A percentile compares a stretch with the other conserved stretches of the same genome.
Evolutionary conservation across 225 moss, liverwort and hornwort species (phyloP).

Genomic region (Marchantia polymorpha): DNA sequence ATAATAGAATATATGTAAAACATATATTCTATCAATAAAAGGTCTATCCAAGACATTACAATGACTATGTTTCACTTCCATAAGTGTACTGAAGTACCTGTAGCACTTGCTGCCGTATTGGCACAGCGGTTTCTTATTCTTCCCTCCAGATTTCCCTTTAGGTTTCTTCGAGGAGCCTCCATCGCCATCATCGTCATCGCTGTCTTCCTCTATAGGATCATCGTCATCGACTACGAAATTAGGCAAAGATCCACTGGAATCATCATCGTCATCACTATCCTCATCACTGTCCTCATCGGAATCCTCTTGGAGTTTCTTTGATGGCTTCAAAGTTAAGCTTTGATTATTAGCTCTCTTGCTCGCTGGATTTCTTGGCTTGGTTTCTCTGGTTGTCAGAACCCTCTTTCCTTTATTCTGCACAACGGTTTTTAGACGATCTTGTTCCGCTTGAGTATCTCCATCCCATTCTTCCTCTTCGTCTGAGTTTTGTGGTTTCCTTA

Average conservation of each 20-base stretch:
- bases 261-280: slow-evolving; percentile 11
- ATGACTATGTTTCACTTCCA: no score
- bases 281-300: slow-evolving; percentile 14
- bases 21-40: no score
- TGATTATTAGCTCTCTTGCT: neutral
- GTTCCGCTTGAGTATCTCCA: slow-evolving; percentile 23
- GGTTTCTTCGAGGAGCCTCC: neutral
- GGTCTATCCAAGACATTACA: no score
- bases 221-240: slow-evolving; percentile 24
- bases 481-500: neutral
- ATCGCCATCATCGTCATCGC: slow-evolving; percentile 3
- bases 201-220: slow-evolving; percentile 11
- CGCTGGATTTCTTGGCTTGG: neutral
- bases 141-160: neutral
- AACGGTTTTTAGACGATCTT: slow-evolving; percentile 11
- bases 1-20: no score
- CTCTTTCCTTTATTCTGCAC: neutral
- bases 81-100: slow-evolving; percentile 19
- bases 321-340: neutral
- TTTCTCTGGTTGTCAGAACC: slow-evolving; percentile 18
- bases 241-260: slow-evolving; percentile 16
- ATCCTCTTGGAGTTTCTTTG: neutral
- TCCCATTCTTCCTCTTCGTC: slow-evolving; percentile 31
- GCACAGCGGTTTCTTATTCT: slow-evolving; percentile 25
- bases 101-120: slow-evolving; percentile 43